Evolutionary conservation across 257 asterid species (phyloP), one percentile per base, ranked within the genome.

Genomic region (Nemophila menziesii): DNA sequence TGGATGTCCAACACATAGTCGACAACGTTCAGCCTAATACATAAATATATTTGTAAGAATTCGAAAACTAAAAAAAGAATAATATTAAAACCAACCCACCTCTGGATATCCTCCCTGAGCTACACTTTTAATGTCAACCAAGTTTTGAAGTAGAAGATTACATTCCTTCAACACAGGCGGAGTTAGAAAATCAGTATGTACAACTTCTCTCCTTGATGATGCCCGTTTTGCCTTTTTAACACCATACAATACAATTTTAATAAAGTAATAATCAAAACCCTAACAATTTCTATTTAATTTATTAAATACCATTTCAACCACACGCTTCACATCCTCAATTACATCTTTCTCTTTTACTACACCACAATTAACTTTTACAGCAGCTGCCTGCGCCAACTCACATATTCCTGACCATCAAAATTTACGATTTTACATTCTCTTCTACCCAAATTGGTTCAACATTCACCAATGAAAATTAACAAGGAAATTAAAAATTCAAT

Each of bases 61-160:
- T 20, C 46, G 15, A 39, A 37, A 13, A 41, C 12, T 20, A 9
- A 33, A 46, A 20, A 36, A 16, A 56, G 19, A 12, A 44, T 2
- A 37, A 20, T 2, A 16, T 3, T 46, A 20, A 23, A 34, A 18
- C 21, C 66, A 84, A 95, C 95, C 21, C 66, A 84, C 98, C 95
- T 90, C 86, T 9, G 94, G 98, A 55, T 85, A 85, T 67, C 98
- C 98, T 63, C 98, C 96, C 62, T 63, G 86, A 33, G 79, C 76
- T 51, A 85, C 71, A 47, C 57, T 20, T 61, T 79, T 85, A 52
- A 90, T 48, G 36, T 79, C 85, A n/a, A 69, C 63, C 19, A 90
- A 57, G 60, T 73, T 77, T 37, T 62, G 71, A 22, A 85, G 64
- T 19, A 72, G 79, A 21, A 43, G 51, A 86, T 68, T 69, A 2